Base-by-base conservation (phyloP, 164 flowering plant species). In the Piper longum region DNA sequence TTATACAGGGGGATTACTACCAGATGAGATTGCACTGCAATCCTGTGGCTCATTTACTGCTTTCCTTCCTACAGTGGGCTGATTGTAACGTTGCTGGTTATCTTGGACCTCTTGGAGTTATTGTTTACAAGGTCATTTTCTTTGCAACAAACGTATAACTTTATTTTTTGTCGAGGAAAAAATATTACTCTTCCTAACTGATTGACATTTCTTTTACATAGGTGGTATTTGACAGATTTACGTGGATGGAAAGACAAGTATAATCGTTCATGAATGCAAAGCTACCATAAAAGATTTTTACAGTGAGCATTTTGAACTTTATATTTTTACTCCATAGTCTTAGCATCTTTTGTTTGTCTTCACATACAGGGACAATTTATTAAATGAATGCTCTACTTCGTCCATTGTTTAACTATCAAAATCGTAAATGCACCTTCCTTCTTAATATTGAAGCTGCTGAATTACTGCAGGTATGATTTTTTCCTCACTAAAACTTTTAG, bases 11-110 rank as follows among this genome's bases (percentile, higher is more conserved):
- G 59, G 92, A 82, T 9, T 86, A 88, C 76, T 72, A 84, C 17
- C 99, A 88, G 67, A 88, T 93, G 96, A 86, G 96, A 71, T 67
- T 93, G 59, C 85, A 97, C 39, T 93, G 87, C 69, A 83, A 92
- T 56, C 95, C 95, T 3, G 85, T 86, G 59, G 99, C 99, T 41
- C 86, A 84, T 45, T 60, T 90, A 17, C 85, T 93, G 64, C 87
- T 86, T 11, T 88, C 88, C 69, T 83, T 93, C 41, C 87, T 93
- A 61, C 99, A 85, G 66, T 93, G 99, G 97, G 79, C 92, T 61
- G 95, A 87, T 74, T 88, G 92, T 67, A 78, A 79, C 73, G 80
- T 93, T 57, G 99, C 96, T 54, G 98, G 99, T 66, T 83, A 87
- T 40, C 83, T 93, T 69, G 99, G 97, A 66, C 78, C 90, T 67